These are phyloP conservation scores for Rhizopogon vinicolor DNA, from an alignment of 768 basidiomycete species.

Conservation along the genomic window DNA sequence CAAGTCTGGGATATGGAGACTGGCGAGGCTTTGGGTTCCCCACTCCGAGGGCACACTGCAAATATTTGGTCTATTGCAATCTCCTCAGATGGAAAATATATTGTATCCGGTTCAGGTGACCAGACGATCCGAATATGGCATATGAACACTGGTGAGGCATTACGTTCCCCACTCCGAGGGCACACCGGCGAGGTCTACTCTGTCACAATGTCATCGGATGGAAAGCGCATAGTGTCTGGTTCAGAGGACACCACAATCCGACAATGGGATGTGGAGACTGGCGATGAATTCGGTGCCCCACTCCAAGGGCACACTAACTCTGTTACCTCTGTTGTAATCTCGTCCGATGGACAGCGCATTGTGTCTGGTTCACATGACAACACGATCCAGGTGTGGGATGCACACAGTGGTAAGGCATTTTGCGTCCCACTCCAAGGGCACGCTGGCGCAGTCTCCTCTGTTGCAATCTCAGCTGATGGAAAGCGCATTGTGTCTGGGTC, in stretches of 20 bases:
- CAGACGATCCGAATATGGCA: slow-evolving; percentile 2
- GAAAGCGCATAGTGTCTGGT: slow-evolving; percentile 19
- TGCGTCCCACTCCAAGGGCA: not conserved
- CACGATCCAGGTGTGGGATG: slow-evolving; percentile 26
- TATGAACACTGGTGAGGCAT: slow-evolving; percentile 3
- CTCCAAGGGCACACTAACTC: slow-evolving; percentile 20
- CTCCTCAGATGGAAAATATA: not conserved
- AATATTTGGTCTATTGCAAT: not conserved
- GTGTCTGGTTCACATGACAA: slow-evolving; percentile 28
- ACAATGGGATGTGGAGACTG: slow-evolving; percentile 20
- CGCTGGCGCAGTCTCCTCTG: not conserved
- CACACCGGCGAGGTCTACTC: slow-evolving; percentile 4
- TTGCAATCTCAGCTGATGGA: slow-evolving; percentile 4
- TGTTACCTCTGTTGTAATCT: slow-evolving; percentile 27
- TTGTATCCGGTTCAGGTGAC: not conserved
- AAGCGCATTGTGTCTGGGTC: not conserved
- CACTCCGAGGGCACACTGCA: not conserved
- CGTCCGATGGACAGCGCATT: slow-evolving; percentile 24
- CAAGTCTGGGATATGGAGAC: slow-evolving; percentile 2
- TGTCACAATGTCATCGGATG: slow-evolving; percentile 8
- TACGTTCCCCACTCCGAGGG: slow-evolving; percentile 1
- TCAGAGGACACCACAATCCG: slow-evolving; percentile 26
- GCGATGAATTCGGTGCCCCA: slow-evolving; percentile 17
- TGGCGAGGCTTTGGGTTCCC: not conserved
- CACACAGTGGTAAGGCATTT: slow-evolving; percentile 7